Evolutionary conservation across 305 asterid species (phyloP).

Genomic region (Solanum hybrid): DNA sequence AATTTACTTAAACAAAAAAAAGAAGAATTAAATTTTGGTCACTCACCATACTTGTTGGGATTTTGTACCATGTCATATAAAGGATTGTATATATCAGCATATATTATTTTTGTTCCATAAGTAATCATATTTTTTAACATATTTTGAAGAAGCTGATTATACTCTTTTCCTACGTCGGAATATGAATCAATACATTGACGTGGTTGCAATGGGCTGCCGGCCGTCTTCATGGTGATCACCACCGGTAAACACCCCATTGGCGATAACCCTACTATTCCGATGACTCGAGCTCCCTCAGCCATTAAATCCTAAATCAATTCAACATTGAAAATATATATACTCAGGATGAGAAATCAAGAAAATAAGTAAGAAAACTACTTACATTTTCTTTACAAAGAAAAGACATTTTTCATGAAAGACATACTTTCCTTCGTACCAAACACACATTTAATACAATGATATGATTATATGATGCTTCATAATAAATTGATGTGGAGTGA

Average conservation of each 20-base stretch:
- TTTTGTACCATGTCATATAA: constrained; percentile 31
- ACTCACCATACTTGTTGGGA: constrained; percentile 34
- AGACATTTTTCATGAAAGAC: background rate
- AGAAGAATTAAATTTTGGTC: background rate
- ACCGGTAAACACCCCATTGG: constrained; percentile 55
- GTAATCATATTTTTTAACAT: constrained; percentile 20
- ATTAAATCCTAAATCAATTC: constrained; percentile 19
- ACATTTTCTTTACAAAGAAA: too few species aligned
- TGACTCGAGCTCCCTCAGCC: constrained; percentile 35
- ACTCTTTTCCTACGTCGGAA: constrained; percentile 31
- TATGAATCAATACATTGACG: constrained; percentile 35
- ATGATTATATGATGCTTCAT: background rate
- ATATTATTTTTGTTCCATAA: constrained; percentile 26
- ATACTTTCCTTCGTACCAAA: too few species aligned
- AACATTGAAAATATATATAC: background rate
- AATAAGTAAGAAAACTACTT: too few species aligned
- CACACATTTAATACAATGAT: too few species aligned
- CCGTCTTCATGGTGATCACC: constrained; percentile 23
- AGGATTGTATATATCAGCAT: constrained; percentile 30
- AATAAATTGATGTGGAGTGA: background rate
- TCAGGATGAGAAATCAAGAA: background rate
- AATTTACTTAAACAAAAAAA: background rate
- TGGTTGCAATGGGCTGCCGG: background rate
- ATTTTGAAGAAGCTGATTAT: constrained; percentile 35
- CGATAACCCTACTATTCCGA: constrained; percentile 42